phyloP scores from a whole-genome alignment of 2,329 filamentous ascomycete species.

The Curvularia hawaiiensis region DNA sequence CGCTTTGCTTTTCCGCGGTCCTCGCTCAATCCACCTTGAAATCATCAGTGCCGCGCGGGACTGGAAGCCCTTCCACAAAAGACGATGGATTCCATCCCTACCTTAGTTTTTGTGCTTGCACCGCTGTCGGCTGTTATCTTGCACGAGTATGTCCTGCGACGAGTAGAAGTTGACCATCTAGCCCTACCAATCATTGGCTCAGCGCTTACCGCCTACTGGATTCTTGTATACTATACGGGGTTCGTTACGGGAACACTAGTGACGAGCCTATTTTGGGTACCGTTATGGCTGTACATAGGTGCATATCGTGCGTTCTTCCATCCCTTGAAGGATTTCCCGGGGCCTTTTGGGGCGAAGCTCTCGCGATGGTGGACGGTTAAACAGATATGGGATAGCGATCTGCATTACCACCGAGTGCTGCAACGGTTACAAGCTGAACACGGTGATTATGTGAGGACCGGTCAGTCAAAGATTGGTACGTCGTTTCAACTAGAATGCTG shows the following conservation, averaged over 20 bases:
- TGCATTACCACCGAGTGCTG: slow-evolving; percentile 25
- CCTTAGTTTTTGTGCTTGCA: slow-evolving; percentile 7
- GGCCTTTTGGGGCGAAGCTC: slow-evolving; percentile 28
- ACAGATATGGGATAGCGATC: slow-evolving; percentile 18
- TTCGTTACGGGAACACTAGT: slow-evolving; percentile 17
- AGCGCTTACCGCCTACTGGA: slow-evolving; percentile 17
- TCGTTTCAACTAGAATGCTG: slow-evolving; percentile 1
- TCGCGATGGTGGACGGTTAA: slow-evolving; percentile 34
- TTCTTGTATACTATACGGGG: slow-evolving; percentile 13
- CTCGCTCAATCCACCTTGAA: not conserved
- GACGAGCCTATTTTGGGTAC: slow-evolving; percentile 21
- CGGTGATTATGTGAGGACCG: slow-evolving; percentile 35
- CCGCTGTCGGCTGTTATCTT: slow-evolving; percentile 19
- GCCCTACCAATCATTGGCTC: slow-evolving; percentile 17
- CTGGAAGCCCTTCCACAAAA: not conserved
- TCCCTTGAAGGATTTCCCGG: slow-evolving; percentile 29
- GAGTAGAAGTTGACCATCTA: slow-evolving; percentile 26
- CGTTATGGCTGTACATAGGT: slow-evolving; percentile 28
- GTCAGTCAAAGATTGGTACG: slow-evolving; percentile 12
- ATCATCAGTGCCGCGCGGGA: not conserved
- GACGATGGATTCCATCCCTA: slow-evolving; percentile 15
- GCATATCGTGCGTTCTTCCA: slow-evolving; percentile 33
- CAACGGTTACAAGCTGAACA: slow-evolving; percentile 29
- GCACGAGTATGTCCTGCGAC: slow-evolving; percentile 23
- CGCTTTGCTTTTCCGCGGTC: not conserved